Evolutionary conservation across 805 yeast species (phyloP).

Genomic region (Ascoidea rubescens): DNA sequence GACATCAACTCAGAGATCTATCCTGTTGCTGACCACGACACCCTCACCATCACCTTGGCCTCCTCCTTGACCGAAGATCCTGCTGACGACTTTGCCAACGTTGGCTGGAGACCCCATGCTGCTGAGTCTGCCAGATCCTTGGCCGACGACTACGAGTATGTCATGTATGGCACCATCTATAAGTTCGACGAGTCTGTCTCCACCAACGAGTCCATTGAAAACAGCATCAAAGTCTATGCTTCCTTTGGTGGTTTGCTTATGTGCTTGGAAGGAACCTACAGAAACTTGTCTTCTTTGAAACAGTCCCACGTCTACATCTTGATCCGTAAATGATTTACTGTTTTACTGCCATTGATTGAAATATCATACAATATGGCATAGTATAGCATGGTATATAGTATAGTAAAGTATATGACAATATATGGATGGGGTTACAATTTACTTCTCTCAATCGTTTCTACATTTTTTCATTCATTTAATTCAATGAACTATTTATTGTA

Average conservation of each 20-base stretch:
- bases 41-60: constrained; percentile 77
- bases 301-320: constrained; percentile 89
- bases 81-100: constrained; percentile 30
- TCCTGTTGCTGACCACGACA: constrained; percentile 66
- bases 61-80: constrained; percentile 44
- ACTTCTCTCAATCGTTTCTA: no score
- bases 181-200: constrained; percentile 73
- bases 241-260: constrained; percentile 92
- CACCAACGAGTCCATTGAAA: constrained; percentile 13
- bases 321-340: constrained; percentile 43
- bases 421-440: no score
- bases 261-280: constrained; percentile 90
- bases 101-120: constrained; percentile 20
- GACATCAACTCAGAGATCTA: constrained; percentile 88
- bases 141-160: constrained; percentile 96
- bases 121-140: constrained; percentile 57
- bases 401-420: background rate
- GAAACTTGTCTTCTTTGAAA: constrained; percentile 75
- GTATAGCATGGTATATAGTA: background rate
- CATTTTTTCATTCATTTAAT: no score
- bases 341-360: constrained; percentile 27
- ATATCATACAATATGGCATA: background rate
- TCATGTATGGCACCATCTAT: constrained; percentile 95
- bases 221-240: constrained; percentile 73
- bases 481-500: no score